A percentile compares a stretch with the other conserved stretches of the same genome.
Conservation (phyloP, 108 stramenopile genomes). For the Fragilariopsis cylindrus region DNA sequence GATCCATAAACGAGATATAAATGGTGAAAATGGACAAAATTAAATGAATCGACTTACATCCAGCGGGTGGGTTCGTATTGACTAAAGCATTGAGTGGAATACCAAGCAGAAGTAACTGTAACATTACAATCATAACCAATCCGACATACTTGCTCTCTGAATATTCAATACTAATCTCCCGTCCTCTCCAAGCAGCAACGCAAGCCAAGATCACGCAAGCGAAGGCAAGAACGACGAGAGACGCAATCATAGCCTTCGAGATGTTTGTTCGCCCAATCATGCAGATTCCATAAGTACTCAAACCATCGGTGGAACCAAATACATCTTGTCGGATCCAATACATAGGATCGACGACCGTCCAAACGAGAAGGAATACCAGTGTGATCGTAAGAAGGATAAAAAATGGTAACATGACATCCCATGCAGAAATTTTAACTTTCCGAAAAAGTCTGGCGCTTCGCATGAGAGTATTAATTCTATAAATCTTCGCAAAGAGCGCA, state of each 20-base stretch:
- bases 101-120: slow-evolving; percentile 42
- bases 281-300: background rate
- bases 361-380: slow-evolving; percentile 20
- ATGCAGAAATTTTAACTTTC: slow-evolving; percentile 9
- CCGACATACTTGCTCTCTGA: slow-evolving; percentile 43
- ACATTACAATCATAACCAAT: slow-evolving; percentile 39
- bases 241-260: slow-evolving; percentile 6
- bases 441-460: slow-evolving; percentile 7
- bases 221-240: slow-evolving; percentile 25
- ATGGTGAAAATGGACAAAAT: background rate
- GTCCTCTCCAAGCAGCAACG: slow-evolving; percentile 26
- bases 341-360: slow-evolving; percentile 33
- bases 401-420: slow-evolving; percentile 41
- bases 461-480: slow-evolving; percentile 49
- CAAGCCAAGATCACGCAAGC: slow-evolving; percentile 35
- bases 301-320: background rate
- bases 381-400: slow-evolving; percentile 30
- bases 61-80: slow-evolving; percentile 5
- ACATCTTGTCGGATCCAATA: slow-evolving; percentile 13
- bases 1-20: background rate
- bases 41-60: background rate
- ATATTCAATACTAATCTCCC: slow-evolving; percentile 39
- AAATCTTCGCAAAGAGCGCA: slow-evolving; percentile 55
- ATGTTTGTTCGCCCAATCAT: background rate
- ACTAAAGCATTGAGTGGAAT: slow-evolving; percentile 44